Base-by-base conservation (phyloP, 805 yeast species). In the Ogataea paraovalis region DNA sequence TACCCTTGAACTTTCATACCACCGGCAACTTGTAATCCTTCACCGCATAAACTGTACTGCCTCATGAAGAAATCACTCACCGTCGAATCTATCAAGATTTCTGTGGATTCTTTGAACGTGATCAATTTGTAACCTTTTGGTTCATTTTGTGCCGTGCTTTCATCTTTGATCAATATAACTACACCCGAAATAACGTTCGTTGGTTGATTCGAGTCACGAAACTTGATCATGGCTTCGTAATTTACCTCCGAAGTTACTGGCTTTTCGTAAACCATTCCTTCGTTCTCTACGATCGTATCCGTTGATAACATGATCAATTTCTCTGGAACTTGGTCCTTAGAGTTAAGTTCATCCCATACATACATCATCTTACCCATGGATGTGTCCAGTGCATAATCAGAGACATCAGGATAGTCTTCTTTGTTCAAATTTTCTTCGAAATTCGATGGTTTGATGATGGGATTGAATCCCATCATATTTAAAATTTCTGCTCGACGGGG, bases 1-100 rank as follows among this genome's bases (percentile, higher is more conserved):
- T 64, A 61, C 0, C 83, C 87, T 66, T 92, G 98, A 49, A 85
- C 82, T 56, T 82, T 82, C 68, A 87, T 91, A 0, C 99, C 99
- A 5, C 97, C 99, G 2, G 98, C 96, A 1, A 87, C 97, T 42
- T 76, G 75, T 7, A 73, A 47, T 1, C 94, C 98, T 62, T 92
- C 97, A 20, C 76, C 83, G 2, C 82, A 68, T 2, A 73, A 74
- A 10, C 86, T 84, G 63, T 92, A 92, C 14, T 72, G 69, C 22
- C 75, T 59, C 3, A 92, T 58, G 36, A 83, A 70, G n/a, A 72
- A 79, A 53, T 79, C 80, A 1, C 81, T 72, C 13, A 82, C 65
- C 1, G 60, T 48, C 8, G 67, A 52, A 45, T 78, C 79, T 58
- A 79, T 69, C 19, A 56, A 45, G 4, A 78, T 55, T 27, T 47